Conservation (phyloP, 2,329 filamentous ascomycete species). For the Xylogone sp. region DNA sequence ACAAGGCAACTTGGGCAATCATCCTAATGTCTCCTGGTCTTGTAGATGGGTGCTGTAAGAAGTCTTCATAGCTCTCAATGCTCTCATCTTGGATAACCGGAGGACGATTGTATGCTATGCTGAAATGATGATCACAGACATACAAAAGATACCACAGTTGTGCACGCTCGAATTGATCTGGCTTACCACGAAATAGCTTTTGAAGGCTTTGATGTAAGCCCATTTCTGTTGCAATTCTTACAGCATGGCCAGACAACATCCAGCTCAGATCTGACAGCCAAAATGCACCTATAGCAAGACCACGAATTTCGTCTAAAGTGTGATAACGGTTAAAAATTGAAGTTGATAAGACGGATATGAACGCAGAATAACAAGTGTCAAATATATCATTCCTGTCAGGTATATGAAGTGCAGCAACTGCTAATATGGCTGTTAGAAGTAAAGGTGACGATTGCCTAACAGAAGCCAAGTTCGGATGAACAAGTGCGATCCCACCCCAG, state of each 20-base stretch:
- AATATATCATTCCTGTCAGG: slow-evolving; percentile 38
- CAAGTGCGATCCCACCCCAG: slow-evolving; percentile 47
- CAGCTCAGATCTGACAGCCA: no score
- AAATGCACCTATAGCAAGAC: no score
- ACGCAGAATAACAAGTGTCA: no score
- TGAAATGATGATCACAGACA: slow-evolving; percentile 61
- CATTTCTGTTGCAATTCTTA: slow-evolving; percentile 23
- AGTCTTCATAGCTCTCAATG: slow-evolving; percentile 50
- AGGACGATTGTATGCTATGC: slow-evolving; percentile 57
- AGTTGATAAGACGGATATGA: no score
- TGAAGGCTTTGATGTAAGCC: slow-evolving; percentile 49
- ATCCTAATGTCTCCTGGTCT: slow-evolving; percentile 51
- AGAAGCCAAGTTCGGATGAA: slow-evolving; percentile 42
- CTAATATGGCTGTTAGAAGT: slow-evolving; percentile 50
- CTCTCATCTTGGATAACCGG: slow-evolving; percentile 52
- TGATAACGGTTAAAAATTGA: no score
- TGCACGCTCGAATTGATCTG: slow-evolving; percentile 47
- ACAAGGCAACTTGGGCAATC: slow-evolving; percentile 56
- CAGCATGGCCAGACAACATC: no score
- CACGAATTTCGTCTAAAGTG: no score
- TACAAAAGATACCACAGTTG: slow-evolving; percentile 59
- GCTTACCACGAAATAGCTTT: slow-evolving; percentile 42
- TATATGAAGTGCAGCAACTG: slow-evolving; percentile 55
- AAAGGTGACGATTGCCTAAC: slow-evolving; percentile 51
- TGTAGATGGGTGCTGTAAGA: slow-evolving; percentile 44